Conservation (phyloP, 805 yeast species). For the Candida cerambycidarum region DNA sequence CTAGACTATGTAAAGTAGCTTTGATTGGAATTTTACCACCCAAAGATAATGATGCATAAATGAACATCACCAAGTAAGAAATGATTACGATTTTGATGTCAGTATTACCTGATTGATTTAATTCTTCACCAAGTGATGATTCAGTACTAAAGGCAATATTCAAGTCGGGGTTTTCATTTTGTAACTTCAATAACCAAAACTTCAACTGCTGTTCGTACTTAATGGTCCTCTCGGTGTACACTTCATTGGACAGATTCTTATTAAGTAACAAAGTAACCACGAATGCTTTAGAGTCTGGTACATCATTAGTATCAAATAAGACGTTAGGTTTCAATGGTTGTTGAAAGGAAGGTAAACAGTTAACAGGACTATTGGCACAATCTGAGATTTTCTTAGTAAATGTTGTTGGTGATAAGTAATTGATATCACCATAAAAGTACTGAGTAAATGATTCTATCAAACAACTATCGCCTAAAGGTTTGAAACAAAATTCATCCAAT, state of each 20-base stretch:
- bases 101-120: constrained; percentile 77
- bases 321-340: constrained; percentile 79
- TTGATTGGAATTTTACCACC: constrained; percentile 55
- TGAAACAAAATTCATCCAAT: constrained; percentile 74
- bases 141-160: constrained; percentile 77
- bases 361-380: constrained; percentile 82
- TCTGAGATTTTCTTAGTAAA: constrained; percentile 57
- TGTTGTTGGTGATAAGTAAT: constrained; percentile 43
- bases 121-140: constrained; percentile 78
- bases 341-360: constrained; percentile 85
- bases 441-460: constrained; percentile 87
- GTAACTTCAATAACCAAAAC: constrained; percentile 45
- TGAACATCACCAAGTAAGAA: constrained; percentile 83
- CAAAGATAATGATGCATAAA: constrained; percentile 81
- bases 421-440: constrained; percentile 70
- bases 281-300: constrained; percentile 66
- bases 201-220: constrained; percentile 77
- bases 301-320: constrained; percentile 53
- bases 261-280: constrained; percentile 71
- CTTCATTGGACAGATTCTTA: constrained; percentile 46
- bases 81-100: constrained; percentile 68
- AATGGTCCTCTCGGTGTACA: constrained; percentile 38
- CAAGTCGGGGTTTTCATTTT: constrained; percentile 43
- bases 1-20: constrained; percentile 28
- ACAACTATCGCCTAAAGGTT: constrained; percentile 78